These are phyloP conservation scores for Brassica rapa DNA, from an alignment of 345 rosid species.

Conservation along the genomic window DNA sequence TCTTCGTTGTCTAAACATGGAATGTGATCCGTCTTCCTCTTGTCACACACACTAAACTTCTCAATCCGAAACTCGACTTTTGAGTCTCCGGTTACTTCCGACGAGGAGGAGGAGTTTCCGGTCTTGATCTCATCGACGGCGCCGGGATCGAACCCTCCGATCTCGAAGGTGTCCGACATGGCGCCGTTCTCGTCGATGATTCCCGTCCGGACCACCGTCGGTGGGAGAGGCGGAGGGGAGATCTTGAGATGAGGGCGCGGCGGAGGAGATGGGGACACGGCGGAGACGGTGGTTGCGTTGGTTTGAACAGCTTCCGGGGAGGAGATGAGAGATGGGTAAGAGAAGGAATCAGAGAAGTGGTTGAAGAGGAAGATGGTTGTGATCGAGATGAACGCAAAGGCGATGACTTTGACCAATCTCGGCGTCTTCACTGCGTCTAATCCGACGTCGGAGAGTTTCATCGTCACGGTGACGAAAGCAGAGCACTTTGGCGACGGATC, in stretches of 20 bases:
- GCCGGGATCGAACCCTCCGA: conserved; percentile 49
- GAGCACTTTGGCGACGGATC: not conserved
- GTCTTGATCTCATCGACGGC: conserved; percentile 37
- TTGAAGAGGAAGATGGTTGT: conserved; percentile 32
- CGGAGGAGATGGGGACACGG: conserved; percentile 25
- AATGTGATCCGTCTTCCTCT: conserved; percentile 46
- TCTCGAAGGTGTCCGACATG: conserved; percentile 51
- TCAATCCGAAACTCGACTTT: conserved; percentile 14
- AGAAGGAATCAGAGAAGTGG: conserved; percentile 42
- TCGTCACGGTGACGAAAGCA: conserved; percentile 4
- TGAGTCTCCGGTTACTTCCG: conserved; percentile 9
- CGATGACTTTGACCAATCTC: conserved; percentile 41
- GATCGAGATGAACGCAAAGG: conserved; percentile 42
- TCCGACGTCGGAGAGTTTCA: conserved; percentile 31
- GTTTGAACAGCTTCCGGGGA: conserved; percentile 12
- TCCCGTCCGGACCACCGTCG: conserved; percentile 48
- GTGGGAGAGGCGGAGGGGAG: conserved; percentile 45
- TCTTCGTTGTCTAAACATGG: conserved; percentile 55
- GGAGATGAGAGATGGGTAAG: conserved; percentile 30
- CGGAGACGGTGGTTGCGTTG: not conserved
- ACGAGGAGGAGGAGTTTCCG: conserved; percentile 26
- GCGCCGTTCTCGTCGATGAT: conserved; percentile 64
- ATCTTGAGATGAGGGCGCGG: conserved; percentile 24
- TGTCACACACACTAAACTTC: conserved; percentile 43
- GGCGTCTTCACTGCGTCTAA: conserved; percentile 46